A percentile compares a stretch with the other conserved stretches of the same genome.
These are phyloP conservation scores for Quercus suber DNA, from an alignment of 306 rosid species.

Conservation along the genomic window DNA sequence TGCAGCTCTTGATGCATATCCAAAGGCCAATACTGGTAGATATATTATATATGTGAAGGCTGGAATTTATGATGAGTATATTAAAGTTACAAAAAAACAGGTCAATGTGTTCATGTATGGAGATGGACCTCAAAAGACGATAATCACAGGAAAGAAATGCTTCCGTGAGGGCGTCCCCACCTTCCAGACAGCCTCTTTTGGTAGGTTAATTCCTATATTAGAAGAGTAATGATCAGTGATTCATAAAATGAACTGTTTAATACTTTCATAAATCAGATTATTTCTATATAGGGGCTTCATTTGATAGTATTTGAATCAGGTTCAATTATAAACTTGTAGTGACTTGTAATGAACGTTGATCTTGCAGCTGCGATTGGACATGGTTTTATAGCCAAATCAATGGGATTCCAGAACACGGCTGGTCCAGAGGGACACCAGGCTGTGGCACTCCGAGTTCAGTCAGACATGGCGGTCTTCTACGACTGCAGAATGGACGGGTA, in stretches of 20 bases:
- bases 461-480: constrained; percentile 46
- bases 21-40: constrained; percentile 28
- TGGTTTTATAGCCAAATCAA: constrained; percentile 43
- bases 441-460: constrained; percentile 68
- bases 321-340: neutral
- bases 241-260: too few relatives aligned
- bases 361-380: constrained; percentile 36
- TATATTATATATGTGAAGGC: constrained; percentile 60
- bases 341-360: neutral
- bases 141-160: constrained; percentile 50
- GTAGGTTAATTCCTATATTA: constrained; percentile 19
- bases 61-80: constrained; percentile 53
- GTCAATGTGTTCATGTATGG: constrained; percentile 54
- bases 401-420: constrained; percentile 65
- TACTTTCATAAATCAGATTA: too few relatives aligned
- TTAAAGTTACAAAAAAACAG: constrained; percentile 21
- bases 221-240: too few relatives aligned
- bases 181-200: constrained; percentile 46
- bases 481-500: constrained; percentile 57
- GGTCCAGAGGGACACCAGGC: constrained; percentile 71
- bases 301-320: too few relatives aligned
- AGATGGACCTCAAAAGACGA: constrained; percentile 57
- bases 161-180: constrained; percentile 30
- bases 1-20: constrained; percentile 47
- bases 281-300: too few relatives aligned